Evolutionary conservation across 768 basidiomycete genomes (phyloP), one percentile per base, ranked within the genome.

Genomic region (Coprinopsis sp.): DNA sequence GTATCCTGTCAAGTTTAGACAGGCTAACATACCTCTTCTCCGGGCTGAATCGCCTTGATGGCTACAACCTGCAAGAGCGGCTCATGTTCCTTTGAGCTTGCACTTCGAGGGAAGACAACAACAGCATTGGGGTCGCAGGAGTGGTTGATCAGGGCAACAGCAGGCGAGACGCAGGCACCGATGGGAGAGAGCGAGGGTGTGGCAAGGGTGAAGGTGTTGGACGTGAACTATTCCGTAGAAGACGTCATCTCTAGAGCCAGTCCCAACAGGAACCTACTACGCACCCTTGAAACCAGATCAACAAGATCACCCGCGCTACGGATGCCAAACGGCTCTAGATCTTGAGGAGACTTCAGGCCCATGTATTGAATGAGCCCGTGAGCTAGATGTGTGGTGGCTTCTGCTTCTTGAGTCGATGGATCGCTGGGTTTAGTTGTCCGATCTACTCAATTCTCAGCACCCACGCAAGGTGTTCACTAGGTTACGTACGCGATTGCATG

Each of bases 121-220:
- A 85, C 89, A 0, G 87, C 91, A 58, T 96, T 94, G 0, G 91
- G 90, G 18, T 79, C 74, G 58, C 92, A 94, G 0, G 87, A 87
- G 58, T 97, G 93, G 58, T 96, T 96, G 47, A 87, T 76, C 10
- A 96, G 69, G 0, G 93, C 93, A 3, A 84, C 67, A 0, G 77
- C 57, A 0, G 94, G 93, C 1, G 89, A 87, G 12, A 94, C 75
- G n/a, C 85, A 81, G 2, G 84, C 82, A 5, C 95, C 95, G 28
- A 97, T 71, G 0, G 93, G 86, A 2, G 79, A 76, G 13, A 98
- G 69, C 3, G 87, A 76, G 0, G 87, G 81, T 0, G 84, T 78
- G 1, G 91, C 84, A 8, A 96, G 67, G 0, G 93, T 86, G 58
- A 97, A 88, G 0, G 95, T 85, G 61, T 99, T 99, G 6, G 90